These are phyloP conservation scores for Picochlorum sp. DNA, from an alignment of 139 green algal species.

Conservation along the genomic window DNA sequence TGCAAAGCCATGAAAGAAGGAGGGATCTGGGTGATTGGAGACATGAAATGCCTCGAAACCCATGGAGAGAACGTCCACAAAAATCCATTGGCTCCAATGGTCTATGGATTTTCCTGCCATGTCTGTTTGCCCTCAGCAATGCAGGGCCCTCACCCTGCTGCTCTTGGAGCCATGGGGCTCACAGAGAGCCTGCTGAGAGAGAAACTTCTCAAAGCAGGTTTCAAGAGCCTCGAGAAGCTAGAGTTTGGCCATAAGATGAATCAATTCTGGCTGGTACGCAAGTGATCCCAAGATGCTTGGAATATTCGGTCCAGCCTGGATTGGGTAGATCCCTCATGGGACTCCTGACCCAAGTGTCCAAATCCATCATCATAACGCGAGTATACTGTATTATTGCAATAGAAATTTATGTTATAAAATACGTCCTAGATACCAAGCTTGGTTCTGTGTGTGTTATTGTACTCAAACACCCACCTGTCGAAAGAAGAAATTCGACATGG, in stretches of 20 bases:
- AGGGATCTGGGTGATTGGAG: constrained; percentile 18
- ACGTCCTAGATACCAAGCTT: too few relatives aligned
- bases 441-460: not conserved
- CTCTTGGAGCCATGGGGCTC: constrained; percentile 16
- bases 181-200: constrained; percentile 3
- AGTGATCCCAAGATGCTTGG: not conserved
- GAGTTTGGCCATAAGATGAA: constrained; percentile 4
- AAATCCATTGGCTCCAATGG: constrained; percentile 17
- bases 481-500: constrained; percentile 1
- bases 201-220: constrained; percentile 1
- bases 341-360: too few relatives aligned
- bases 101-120: constrained; percentile 25
- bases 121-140: constrained; percentile 26
- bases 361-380: too few relatives aligned
- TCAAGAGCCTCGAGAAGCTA: not conserved
- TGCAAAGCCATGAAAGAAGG: constrained; percentile 6
- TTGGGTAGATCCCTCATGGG: too few relatives aligned
- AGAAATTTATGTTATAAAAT: too few relatives aligned
- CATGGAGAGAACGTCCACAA: constrained; percentile 13
- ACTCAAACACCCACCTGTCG: not conserved
- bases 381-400: too few relatives aligned
- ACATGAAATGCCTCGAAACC: constrained; percentile 19
- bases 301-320: too few relatives aligned
- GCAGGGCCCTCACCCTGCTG: constrained; percentile 7
- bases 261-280: not conserved